A percentile compares a stretch with the other conserved stretches of the same genome.
These are phyloP conservation scores for Pyricularia pennisetigena DNA, from an alignment of 2,329 filamentous ascomycete genomes.

Conservation along the genomic window DNA sequence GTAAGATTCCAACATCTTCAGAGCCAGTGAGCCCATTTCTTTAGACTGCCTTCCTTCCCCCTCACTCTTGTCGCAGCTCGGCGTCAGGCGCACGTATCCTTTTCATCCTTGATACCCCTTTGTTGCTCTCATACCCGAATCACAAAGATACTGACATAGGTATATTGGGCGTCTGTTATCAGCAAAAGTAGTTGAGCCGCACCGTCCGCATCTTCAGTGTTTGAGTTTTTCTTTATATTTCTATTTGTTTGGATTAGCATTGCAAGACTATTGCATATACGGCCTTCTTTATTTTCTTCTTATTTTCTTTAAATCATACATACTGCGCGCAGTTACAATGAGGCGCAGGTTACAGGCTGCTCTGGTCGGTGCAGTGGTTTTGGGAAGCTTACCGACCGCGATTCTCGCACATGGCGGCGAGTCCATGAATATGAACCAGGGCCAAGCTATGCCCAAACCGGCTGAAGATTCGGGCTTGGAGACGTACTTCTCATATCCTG, in stretches of 20 bases:
- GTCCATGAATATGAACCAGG: slow-evolving; percentile 10
- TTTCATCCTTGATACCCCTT: neutral
- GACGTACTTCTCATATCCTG: slow-evolving; percentile 51
- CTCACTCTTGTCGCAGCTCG: neutral
- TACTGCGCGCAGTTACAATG: neutral
- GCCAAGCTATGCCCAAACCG: slow-evolving; percentile 10
- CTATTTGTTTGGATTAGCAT: neutral
- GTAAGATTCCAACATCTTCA: neutral
- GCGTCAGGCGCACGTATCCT: neutral
- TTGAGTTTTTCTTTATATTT: neutral
- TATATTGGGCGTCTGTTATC: neutral
- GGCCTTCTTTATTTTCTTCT: neutral
- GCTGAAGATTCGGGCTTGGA: slow-evolving; percentile 24
- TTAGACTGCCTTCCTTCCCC: neutral
- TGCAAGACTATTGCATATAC: neutral
- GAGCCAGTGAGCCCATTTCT: neutral
- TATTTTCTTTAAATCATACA: neutral
- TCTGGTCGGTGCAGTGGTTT: neutral
- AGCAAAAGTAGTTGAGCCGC: neutral
- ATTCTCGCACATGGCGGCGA: slow-evolving; percentile 20
- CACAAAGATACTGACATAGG: neutral
- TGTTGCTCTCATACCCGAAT: neutral
- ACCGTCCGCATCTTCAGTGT: neutral
- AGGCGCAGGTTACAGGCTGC: neutral
- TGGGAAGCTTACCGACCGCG: slow-evolving; percentile 12